Conservation (phyloP, 75 land plant genomes). For the Picea glauca region DNA sequence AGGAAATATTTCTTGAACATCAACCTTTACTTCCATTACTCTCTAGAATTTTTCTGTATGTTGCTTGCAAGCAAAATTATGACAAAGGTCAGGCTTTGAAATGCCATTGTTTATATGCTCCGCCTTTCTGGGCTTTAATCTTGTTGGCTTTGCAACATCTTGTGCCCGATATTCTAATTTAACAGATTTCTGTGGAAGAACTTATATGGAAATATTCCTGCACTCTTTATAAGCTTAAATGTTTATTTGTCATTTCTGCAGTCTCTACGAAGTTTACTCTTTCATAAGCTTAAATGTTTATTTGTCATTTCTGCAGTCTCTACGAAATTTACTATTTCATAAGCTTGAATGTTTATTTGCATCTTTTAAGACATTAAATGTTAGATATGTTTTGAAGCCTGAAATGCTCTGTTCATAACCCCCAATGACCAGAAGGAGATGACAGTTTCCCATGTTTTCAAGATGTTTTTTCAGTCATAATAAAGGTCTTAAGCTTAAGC, state of each 20-base stretch:
- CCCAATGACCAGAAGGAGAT: neutral
- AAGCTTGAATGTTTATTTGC: neutral
- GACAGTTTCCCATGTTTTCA: neutral
- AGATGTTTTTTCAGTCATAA: neutral
- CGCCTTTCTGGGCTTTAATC: neutral
- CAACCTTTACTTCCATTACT: too few relatives aligned
- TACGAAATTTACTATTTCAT: neutral
- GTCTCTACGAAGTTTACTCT: neutral
- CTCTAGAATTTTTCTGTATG: too few relatives aligned
- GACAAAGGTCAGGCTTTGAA: neutral
- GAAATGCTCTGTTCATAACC: neutral
- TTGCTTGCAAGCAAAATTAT: neutral
- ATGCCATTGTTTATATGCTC: neutral
- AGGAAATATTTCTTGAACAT: too few relatives aligned
- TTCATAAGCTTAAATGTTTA: too few relatives aligned
- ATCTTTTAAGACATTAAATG: neutral
- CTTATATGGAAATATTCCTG: neutral
- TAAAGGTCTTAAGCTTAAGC: neutral
- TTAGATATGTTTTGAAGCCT: neutral
- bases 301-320: neutral
- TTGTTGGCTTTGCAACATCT: neutral
- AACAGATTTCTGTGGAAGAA: neutral
- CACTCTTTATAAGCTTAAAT: neutral
- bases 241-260: neutral
- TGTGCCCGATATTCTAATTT: neutral